Evolutionary conservation across 257 asterid species (phyloP).

Genomic region (Solanum clarkiae): DNA sequence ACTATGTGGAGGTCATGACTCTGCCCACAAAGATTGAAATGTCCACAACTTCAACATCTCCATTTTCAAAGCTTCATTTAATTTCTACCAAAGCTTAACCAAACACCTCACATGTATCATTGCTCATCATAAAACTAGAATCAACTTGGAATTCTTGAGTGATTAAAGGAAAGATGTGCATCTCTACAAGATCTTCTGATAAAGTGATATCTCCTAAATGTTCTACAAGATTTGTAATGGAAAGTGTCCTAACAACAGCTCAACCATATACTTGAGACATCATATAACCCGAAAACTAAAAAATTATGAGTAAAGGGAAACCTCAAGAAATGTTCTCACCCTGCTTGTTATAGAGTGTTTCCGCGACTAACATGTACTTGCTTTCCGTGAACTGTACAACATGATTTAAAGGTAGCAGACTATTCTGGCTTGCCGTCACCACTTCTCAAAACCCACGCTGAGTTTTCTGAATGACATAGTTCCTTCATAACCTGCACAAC

Average conservation of each 20-base stretch:
- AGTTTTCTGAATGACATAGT: constrained; percentile 43
- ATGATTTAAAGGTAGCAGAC: not conserved
- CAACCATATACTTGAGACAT: not conserved
- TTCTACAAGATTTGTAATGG: not conserved
- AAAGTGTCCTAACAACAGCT: not conserved
- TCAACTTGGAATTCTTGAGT: not conserved
- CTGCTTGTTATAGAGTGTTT: not conserved
- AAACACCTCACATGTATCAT: too few relatives aligned
- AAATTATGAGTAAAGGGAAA: not conserved
- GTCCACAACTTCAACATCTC: too few relatives aligned
- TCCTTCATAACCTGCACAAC: constrained; percentile 58
- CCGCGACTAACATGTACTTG: not conserved
- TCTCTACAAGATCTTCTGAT: not conserved
- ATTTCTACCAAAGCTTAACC: too few relatives aligned
- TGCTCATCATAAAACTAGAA: not conserved
- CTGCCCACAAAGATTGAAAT: too few relatives aligned
- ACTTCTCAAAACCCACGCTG: constrained; percentile 55
- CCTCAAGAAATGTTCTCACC: not conserved
- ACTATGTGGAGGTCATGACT: not conserved
- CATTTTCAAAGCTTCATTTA: too few relatives aligned
- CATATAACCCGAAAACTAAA: not conserved
- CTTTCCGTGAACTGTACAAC: not conserved
- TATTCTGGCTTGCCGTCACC: constrained; percentile 41
- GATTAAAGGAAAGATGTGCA: not conserved
- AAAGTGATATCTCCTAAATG: not conserved